phyloP scores from a whole-genome alignment of 345 rosid species.

The Pistacia vera region DNA sequence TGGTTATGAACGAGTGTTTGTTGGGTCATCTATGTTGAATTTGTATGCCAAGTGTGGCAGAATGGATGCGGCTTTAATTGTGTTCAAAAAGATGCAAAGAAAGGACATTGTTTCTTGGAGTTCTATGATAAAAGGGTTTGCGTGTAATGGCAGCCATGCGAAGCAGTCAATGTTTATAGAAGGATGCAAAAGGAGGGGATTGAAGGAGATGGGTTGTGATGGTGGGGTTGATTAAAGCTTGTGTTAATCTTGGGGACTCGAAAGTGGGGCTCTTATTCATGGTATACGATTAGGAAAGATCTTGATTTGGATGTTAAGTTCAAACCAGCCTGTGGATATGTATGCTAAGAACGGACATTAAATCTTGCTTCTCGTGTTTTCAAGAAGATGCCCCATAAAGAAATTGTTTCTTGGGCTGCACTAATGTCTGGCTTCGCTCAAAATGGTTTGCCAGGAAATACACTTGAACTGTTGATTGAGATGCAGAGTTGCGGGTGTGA shows the following conservation, averaged over 20 bases:
- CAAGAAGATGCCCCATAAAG: conserved; percentile 44
- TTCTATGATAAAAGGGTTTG: conserved; percentile 70
- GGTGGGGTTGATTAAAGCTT: conserved; percentile 72
- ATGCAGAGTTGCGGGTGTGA: conserved; percentile 56
- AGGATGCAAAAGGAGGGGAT: conserved; percentile 64
- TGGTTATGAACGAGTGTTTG: conserved; percentile 74
- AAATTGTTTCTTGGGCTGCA: conserved; percentile 58
- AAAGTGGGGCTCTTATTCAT: conserved; percentile 56
- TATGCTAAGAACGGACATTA: conserved; percentile 64
- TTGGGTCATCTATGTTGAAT: conserved; percentile 73
- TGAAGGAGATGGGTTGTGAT: conserved; percentile 58
- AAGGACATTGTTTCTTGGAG: conserved; percentile 74
- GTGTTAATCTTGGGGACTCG: conserved; percentile 46
- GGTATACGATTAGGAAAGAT: conserved; percentile 56
- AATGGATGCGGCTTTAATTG: conserved; percentile 48
- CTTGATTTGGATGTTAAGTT: conserved; percentile 39
- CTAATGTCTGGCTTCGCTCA: conserved; percentile 66
- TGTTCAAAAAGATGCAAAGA: conserved; percentile 56
- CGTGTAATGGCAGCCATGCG: conserved; percentile 40
- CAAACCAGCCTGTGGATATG: conserved; percentile 70
- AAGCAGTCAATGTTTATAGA: conserved; percentile 53
- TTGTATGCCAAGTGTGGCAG: conserved; percentile 58
- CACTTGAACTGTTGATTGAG: conserved; percentile 47
- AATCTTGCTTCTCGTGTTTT: conserved; percentile 59
- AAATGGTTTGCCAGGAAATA: conserved; percentile 53